A percentile compares a stretch with the other conserved stretches of the same genome.
Conservation (phyloP, 805 yeast genomes). For the Candida saitoana region DNA sequence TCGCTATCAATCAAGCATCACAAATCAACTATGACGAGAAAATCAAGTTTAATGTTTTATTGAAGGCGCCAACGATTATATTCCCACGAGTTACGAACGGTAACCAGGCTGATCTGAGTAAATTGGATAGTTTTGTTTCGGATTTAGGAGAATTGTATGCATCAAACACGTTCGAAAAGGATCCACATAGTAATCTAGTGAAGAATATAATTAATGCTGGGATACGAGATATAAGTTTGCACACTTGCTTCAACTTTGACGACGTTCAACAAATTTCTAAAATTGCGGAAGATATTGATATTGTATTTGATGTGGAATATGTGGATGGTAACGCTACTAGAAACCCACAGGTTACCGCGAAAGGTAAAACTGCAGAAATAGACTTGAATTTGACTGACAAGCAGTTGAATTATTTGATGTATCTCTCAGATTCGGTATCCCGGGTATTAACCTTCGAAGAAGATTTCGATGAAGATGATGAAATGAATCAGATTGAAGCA, state of each 20-base stretch:
- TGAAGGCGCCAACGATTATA: slow-evolving; percentile 78
- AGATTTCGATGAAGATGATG: slow-evolving; percentile 37
- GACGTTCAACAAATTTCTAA: slow-evolving; percentile 50
- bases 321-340: slow-evolving; percentile 34
- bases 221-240: slow-evolving; percentile 64
- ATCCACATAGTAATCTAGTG: slow-evolving; percentile 16
- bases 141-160: slow-evolving; percentile 76
- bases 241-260: slow-evolving; percentile 54
- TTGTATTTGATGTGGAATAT: slow-evolving; percentile 57
- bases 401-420: slow-evolving; percentile 57
- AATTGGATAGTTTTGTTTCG: slow-evolving; percentile 10
- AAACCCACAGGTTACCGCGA: slow-evolving; percentile 47
- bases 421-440: slow-evolving; percentile 53
- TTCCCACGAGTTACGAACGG: slow-evolving; percentile 58
- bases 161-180: slow-evolving; percentile 50
- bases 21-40: slow-evolving; percentile 54
- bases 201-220: slow-evolving; percentile 65
- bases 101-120: slow-evolving; percentile 22
- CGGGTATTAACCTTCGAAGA: slow-evolving; percentile 45
- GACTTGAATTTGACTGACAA: slow-evolving; percentile 66
- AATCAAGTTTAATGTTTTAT: slow-evolving; percentile 66
- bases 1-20: slow-evolving; percentile 79
- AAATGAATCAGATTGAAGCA: slow-evolving; percentile 43
- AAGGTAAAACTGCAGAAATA: slow-evolving; percentile 60
- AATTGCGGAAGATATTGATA: slow-evolving; percentile 62